Base-by-base conservation (phyloP, 1,284 basidiomycete species). In the Tilletia indica region DNA sequence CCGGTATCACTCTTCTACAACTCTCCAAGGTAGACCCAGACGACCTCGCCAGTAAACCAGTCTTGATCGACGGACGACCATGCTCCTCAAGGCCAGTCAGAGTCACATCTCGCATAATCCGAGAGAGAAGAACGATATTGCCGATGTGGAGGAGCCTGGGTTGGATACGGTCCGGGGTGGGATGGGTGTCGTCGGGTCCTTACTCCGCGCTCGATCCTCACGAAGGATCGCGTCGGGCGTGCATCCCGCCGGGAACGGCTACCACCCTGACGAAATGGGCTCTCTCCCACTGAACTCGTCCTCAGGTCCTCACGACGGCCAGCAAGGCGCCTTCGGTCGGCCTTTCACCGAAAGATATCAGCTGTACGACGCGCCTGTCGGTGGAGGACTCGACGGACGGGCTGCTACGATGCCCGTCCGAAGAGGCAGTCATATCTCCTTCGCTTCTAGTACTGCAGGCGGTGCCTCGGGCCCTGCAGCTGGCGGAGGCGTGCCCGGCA, bases 1-100 rank as follows among this genome's bases (percentile, higher is more conserved):
- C 93, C 19, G 94, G 95, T 31, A 97, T 98, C 84, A 93, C 92
- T 21, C 90, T 99, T 74, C 90, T 99, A 9, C 96, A 99, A 85
- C 91, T 99, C 88, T 96, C 93, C 85, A 98, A 97, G 77, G 86
- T 85, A 76, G 81, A 84, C 72, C 80, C 83, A 0, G 73, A 79
- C 25, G 78, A 84, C 61, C 70, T 82, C 68, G 56, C 77, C 71
- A 72, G 80, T 64, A 78, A 80, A 71, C 75, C 76, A 2, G 80
- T 12, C 82, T 83, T 69, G 42, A 45, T 45, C 76, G 79, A 51
- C 73, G 75, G 47, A 80, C 82, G 9, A 82, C 80, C 19, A 68
- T 84, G 54, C 74, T 84, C 31, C 74, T 84, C 67, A 76, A 79
- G 12, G 80, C 82, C 34, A 78, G 76, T 64, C 76, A 78, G 49